Percentiles rank a stretch among this genome's conserved stretches.
These are phyloP conservation scores for Claviceps paspali DNA, from an alignment of 2,329 filamentous ascomycete species.

Conservation along the genomic window DNA sequence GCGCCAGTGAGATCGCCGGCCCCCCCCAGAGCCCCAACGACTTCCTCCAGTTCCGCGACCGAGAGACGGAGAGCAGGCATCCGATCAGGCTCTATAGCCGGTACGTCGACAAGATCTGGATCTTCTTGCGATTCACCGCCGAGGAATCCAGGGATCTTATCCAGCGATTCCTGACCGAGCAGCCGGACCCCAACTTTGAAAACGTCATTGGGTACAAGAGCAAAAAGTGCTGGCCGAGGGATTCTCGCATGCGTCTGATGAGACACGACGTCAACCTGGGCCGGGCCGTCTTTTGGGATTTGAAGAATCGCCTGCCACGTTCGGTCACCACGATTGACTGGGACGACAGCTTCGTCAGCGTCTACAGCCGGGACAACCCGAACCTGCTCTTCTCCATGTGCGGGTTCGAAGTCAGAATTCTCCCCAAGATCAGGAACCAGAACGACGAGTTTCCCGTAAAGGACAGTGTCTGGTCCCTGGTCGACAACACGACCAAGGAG, in stretches of 20 bases:
- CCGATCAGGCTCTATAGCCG: constrained; percentile 95
- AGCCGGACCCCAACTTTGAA: constrained; percentile 97
- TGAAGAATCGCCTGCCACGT: constrained; percentile 90
- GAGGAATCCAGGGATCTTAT: constrained; percentile 94
- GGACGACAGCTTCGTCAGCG: constrained; percentile 96
- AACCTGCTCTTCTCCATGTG: constrained; percentile 97
- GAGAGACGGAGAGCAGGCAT: constrained; percentile 80
- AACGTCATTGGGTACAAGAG: constrained; percentile 98
- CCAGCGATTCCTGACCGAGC: constrained; percentile 92
- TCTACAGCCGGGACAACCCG: constrained; percentile 95
- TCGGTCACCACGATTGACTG: constrained; percentile 96
- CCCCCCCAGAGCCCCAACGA: constrained; percentile 90
- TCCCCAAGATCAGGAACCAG: constrained; percentile 87
- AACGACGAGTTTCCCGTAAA: constrained; percentile 96
- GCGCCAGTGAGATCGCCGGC: constrained; percentile 94
- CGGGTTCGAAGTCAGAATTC: constrained; percentile 89
- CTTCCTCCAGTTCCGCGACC: constrained; percentile 91
- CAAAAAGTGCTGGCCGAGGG: constrained; percentile 98
- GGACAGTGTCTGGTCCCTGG: constrained; percentile 94
- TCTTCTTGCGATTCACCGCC: constrained; percentile 84
- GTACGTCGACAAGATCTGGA: constrained; percentile 98
- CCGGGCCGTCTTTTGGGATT: constrained; percentile 94
- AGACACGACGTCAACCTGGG: constrained; percentile 96
- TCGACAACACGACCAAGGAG: constrained; percentile 93
- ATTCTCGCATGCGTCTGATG: constrained; percentile 97